These are phyloP conservation scores for Arxiozyma slooffiae DNA, from an alignment of 1,139 yeast species.

Conservation along the genomic window DNA sequence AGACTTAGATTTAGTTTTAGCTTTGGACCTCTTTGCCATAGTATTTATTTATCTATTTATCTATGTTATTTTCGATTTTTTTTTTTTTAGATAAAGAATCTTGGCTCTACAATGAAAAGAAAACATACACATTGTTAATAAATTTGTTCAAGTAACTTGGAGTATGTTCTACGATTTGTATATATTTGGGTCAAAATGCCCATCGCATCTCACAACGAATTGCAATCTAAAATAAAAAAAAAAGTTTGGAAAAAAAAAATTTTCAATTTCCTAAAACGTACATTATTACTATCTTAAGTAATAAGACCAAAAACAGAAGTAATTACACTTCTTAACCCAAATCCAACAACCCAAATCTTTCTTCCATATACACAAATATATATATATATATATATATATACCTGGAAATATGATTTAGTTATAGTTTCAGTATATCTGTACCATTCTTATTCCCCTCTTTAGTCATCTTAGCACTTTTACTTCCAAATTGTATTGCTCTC, in stretches of 20 bases:
- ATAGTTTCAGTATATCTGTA: slow-evolving; percentile 26
- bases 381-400: too few species aligned
- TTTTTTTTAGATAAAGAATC: not conserved
- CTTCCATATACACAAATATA: not conserved
- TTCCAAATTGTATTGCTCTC: slow-evolving; percentile 94
- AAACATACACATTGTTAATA: not conserved
- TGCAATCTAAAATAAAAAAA: not conserved
- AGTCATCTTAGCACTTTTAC: slow-evolving; percentile 81
- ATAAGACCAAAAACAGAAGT: not conserved
- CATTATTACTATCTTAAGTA: not conserved
- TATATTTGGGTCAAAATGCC: not conserved
- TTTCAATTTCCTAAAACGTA: slow-evolving; percentile 4
- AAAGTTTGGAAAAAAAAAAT: too few species aligned
- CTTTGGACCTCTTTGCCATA: slow-evolving; percentile 29
- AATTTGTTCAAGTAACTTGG: not conserved
- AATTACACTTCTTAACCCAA: not conserved
- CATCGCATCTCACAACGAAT: slow-evolving; percentile 6
- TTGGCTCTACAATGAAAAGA: too few species aligned
- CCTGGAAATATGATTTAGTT: not conserved
- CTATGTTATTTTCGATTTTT: not conserved
- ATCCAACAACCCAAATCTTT: not conserved
- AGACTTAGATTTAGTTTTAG: slow-evolving; percentile 26
- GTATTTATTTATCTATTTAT: not conserved
- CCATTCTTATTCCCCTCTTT: slow-evolving; percentile 33
- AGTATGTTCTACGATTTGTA: too few species aligned